A percentile compares a stretch with the other conserved stretches of the same genome.
Conservation (phyloP, 306 rosid species). For the Cicer judaicum region DNA sequence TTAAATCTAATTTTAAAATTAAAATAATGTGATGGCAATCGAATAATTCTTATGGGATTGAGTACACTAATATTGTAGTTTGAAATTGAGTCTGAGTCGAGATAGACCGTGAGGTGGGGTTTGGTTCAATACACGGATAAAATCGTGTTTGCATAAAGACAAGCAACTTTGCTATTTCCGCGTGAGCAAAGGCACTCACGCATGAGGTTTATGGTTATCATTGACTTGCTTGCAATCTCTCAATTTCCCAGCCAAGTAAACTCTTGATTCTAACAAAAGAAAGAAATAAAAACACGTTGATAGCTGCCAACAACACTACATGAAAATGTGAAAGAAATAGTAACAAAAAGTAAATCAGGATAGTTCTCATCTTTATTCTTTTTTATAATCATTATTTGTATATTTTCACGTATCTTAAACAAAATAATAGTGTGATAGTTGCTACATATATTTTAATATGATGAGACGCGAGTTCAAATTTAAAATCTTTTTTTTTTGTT, state of each 20-base stretch:
- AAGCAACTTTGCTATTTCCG: neutral
- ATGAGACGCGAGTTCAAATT: too few species aligned
- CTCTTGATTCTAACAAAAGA: neutral
- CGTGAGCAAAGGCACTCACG: neutral
- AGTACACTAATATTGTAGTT: too few species aligned
- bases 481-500: too few species aligned
- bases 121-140: neutral
- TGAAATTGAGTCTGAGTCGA: too few species aligned
- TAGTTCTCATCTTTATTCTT: neutral
- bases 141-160: neutral
- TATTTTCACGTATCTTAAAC: too few species aligned
- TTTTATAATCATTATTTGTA: too few species aligned
- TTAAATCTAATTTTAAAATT: too few species aligned
- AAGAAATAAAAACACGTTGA: neutral
- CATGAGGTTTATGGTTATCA: neutral
- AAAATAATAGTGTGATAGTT: too few species aligned
- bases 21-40: too few species aligned
- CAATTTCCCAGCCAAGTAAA: neutral
- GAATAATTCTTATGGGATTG: too few species aligned
- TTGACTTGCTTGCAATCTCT: neutral
- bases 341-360: neutral
- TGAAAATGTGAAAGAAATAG: neutral
- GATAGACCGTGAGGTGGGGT: neutral
- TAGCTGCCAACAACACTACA: neutral
- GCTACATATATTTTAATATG: too few species aligned